A percentile compares a stretch with the other conserved stretches of the same genome.
Evolutionary conservation across 31 red algal species (phyloP).

Genomic region (Odonthalia washingtoniensis): DNA sequence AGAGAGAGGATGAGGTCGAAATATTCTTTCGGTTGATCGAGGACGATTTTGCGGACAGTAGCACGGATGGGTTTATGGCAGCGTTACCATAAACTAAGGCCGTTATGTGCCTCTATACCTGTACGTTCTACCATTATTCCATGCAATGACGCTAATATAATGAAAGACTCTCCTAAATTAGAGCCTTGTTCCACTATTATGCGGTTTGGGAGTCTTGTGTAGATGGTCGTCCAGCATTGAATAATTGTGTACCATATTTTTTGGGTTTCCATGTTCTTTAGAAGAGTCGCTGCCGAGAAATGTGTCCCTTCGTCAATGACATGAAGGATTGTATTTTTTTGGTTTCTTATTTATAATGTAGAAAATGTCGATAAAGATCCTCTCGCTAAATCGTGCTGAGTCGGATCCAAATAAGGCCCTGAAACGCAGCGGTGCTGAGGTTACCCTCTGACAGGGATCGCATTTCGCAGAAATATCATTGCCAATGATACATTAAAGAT

Average conservation of each 20-base stretch:
- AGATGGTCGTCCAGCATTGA: constrained; percentile 2
- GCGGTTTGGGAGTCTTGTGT: constrained; percentile 41
- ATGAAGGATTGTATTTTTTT: no score
- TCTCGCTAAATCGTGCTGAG: constrained; percentile 5
- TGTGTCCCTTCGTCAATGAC: no score
- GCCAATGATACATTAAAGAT: no score
- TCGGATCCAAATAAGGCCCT: constrained; percentile 30
- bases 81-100: constrained; percentile 20
- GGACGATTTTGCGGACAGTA: constrained; percentile 26
- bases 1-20: background rate
- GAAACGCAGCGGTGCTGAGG: constrained; percentile 11
- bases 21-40: background rate
- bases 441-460: constrained; percentile 36
- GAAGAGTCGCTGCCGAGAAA: no score
- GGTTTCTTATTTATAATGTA: no score
- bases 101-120: no score
- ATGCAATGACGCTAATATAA: background rate
- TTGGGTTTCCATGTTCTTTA: background rate
- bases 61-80: constrained; percentile 30
- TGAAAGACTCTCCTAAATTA: constrained; percentile 7
- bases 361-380: no score
- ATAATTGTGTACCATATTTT: constrained; percentile 25
- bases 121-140: background rate
- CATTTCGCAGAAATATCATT: constrained; percentile 8
- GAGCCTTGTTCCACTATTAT: constrained; percentile 53